Percentiles rank a stretch among this genome's conserved stretches.
These are phyloP conservation scores for Strigomonas culicis DNA, from an alignment of 208 protist genomes.

Conservation along the genomic window DNA sequence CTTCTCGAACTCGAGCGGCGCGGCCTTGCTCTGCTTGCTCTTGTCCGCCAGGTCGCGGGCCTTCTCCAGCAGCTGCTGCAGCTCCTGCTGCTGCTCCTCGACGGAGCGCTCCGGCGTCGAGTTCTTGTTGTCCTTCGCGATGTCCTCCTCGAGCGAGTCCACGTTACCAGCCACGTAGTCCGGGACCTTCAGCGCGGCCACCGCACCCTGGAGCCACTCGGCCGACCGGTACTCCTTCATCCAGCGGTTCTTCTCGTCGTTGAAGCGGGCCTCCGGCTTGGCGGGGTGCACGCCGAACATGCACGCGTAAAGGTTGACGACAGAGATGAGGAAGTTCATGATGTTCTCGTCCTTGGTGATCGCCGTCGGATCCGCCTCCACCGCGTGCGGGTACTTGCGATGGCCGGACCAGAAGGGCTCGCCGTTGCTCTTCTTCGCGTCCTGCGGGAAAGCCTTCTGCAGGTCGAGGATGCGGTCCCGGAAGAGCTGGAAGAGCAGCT, in stretches of 20 bases:
- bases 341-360: constrained; percentile 37
- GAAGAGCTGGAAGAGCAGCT: constrained; percentile 95
- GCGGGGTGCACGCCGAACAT: constrained; percentile 82
- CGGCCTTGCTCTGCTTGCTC: constrained; percentile 42
- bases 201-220: constrained; percentile 48
- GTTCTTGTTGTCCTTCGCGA: constrained; percentile 29
- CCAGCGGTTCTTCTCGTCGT: constrained; percentile 80
- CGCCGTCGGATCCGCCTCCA: constrained; percentile 19
- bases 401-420: constrained; percentile 92
- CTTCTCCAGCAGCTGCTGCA: constrained; percentile 39
- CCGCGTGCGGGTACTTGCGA: constrained; percentile 75
- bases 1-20: constrained; percentile 93
- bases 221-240: constrained; percentile 72
- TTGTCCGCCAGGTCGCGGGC: constrained; percentile 32
- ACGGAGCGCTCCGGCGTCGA: constrained; percentile 13
- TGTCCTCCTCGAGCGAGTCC: constrained; percentile 78
- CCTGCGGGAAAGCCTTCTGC: constrained; percentile 96
- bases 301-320: constrained; percentile 79
- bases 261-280: constrained; percentile 81
- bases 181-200: constrained; percentile 26
- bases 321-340: constrained; percentile 66
- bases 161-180: constrained; percentile 48
- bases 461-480: constrained; percentile 96
- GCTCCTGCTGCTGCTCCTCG: constrained; percentile 50
- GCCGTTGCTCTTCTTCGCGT: constrained; percentile 93